Evolutionary conservation across 2,329 filamentous ascomycete species (phyloP).

Genomic region (Incumbomyces delicatus): DNA sequence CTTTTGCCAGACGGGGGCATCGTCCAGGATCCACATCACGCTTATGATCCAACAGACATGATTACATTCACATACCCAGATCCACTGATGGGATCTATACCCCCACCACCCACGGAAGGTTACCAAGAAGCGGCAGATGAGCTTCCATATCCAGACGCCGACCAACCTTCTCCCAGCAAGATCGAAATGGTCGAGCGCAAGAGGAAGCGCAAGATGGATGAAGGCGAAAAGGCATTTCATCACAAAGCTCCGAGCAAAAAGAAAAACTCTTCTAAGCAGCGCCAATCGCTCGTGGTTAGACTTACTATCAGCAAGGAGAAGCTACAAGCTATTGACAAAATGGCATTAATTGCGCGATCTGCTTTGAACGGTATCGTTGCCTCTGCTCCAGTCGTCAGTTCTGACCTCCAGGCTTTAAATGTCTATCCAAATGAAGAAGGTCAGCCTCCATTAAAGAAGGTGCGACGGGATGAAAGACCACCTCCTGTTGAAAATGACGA

Average conservation of each 20-base stretch:
- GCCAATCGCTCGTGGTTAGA: slow-evolving; percentile 20
- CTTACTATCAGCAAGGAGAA: slow-evolving; percentile 18
- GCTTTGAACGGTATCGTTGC: slow-evolving; percentile 13
- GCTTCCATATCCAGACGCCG: slow-evolving; percentile 10
- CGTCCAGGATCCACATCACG: slow-evolving; percentile 23
- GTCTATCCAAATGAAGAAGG: slow-evolving; percentile 22
- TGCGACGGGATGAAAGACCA: slow-evolving; percentile 10
- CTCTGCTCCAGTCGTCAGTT: slow-evolving; percentile 18
- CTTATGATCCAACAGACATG: slow-evolving; percentile 25
- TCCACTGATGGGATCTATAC: slow-evolving; percentile 11
- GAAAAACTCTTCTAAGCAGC: slow-evolving; percentile 11
- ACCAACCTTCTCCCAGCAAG: slow-evolving; percentile 6
- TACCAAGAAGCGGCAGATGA: slow-evolving; percentile 5
- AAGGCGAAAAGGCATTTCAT: slow-evolving; percentile 15
- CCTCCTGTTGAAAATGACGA: slow-evolving; percentile 20
- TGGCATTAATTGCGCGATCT: slow-evolving; percentile 10
- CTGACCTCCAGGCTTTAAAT: slow-evolving; percentile 22
- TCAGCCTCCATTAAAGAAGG: slow-evolving; percentile 16
- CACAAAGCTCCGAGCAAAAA: slow-evolving; percentile 8
- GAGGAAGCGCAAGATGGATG: slow-evolving; percentile 22
- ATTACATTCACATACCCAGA: slow-evolving; percentile 28
- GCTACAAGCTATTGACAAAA: slow-evolving; percentile 15
- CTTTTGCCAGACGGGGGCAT: slow-evolving; percentile 23
- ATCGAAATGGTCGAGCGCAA: slow-evolving; percentile 21
- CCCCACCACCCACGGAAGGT: slow-evolving; percentile 10